These are phyloP conservation scores for Rubus parviflorus DNA, from an alignment of 306 rosid genomes.

Conservation along the genomic window DNA sequence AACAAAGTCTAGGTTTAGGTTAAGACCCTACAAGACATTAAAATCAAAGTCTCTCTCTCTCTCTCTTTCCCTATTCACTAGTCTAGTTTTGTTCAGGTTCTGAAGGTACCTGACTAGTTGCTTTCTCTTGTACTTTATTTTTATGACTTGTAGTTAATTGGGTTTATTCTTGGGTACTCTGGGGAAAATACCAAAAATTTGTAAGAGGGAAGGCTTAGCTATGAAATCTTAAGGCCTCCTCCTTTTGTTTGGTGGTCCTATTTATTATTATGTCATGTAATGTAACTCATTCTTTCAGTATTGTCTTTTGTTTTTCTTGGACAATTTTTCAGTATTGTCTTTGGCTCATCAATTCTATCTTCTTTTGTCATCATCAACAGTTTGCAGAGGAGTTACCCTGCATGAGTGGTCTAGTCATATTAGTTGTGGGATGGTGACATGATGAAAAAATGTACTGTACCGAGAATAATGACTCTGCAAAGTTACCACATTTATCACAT, in stretches of 20 bases:
- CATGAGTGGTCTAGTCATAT: neutral
- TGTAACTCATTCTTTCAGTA: neutral
- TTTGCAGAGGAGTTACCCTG: neutral
- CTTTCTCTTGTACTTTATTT: conserved; percentile 22
- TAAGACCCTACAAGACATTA: neutral
- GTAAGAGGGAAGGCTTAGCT: neutral
- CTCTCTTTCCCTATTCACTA: too few species aligned
- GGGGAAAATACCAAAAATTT: neutral
- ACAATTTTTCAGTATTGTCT: neutral
- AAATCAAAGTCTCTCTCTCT: neutral
- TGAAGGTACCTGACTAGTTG: conserved; percentile 9
- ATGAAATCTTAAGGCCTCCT: neutral
- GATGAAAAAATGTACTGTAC: too few species aligned
- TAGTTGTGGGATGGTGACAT: neutral
- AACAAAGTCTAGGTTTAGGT: conserved; percentile 2
- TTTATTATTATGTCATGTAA: neutral
- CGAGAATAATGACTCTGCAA: too few species aligned
- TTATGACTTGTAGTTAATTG: neutral
- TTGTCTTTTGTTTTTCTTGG: too few species aligned
- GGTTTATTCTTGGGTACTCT: neutral
- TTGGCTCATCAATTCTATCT: conserved; percentile 8
- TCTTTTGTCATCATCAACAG: neutral
- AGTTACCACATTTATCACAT: too few species aligned
- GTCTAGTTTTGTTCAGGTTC: conserved; percentile 19
- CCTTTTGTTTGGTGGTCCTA: neutral